These are phyloP conservation scores for Orbilia ellipsospora DNA, from an alignment of 2,329 filamentous ascomycete species.

Conservation along the genomic window DNA sequence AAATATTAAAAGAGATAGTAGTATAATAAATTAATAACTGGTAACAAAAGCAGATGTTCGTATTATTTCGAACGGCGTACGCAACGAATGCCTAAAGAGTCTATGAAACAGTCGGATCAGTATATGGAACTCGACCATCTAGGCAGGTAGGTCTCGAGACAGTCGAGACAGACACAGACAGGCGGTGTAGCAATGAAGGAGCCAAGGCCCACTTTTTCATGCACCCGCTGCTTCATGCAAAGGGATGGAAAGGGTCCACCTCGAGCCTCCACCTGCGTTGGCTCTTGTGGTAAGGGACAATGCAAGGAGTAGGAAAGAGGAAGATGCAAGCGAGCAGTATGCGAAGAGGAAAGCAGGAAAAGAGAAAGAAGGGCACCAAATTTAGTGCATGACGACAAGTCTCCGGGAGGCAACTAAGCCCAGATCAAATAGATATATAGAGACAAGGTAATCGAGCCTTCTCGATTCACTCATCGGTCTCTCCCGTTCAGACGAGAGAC, in stretches of 20 bases:
- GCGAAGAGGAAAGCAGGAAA: conserved; percentile 12
- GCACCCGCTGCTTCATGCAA: conserved; percentile 6
- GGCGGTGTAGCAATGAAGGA: not conserved
- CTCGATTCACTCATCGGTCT: conserved; percentile 40
- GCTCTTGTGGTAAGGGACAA: conserved; percentile 13
- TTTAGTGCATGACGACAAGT: conserved; percentile 55
- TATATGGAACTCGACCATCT: conserved; percentile 52
- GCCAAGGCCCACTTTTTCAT: not conserved
- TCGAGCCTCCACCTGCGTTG: conserved; percentile 18
- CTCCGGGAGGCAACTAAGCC: conserved; percentile 26
- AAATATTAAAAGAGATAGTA: conserved; percentile 47
- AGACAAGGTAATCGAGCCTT: conserved; percentile 23
- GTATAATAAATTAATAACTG: conserved; percentile 21
- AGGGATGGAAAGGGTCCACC: conserved; percentile 7
- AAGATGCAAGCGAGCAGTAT: conserved; percentile 53
- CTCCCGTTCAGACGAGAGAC: conserved; percentile 53
- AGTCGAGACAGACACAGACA: conserved; percentile 29
- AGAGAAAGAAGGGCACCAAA: conserved; percentile 28
- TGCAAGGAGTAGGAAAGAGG: conserved; percentile 50
- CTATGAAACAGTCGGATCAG: conserved; percentile 55
- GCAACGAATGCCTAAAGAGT: conserved; percentile 53
- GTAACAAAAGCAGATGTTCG: conserved; percentile 28
- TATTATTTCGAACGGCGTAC: conserved; percentile 45
- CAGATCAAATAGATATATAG: conserved; percentile 14
- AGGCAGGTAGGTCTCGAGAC: conserved; percentile 52